Evolutionary conservation across 2,329 filamentous ascomycete species (phyloP).

Genomic region (Epichloe elymi): DNA sequence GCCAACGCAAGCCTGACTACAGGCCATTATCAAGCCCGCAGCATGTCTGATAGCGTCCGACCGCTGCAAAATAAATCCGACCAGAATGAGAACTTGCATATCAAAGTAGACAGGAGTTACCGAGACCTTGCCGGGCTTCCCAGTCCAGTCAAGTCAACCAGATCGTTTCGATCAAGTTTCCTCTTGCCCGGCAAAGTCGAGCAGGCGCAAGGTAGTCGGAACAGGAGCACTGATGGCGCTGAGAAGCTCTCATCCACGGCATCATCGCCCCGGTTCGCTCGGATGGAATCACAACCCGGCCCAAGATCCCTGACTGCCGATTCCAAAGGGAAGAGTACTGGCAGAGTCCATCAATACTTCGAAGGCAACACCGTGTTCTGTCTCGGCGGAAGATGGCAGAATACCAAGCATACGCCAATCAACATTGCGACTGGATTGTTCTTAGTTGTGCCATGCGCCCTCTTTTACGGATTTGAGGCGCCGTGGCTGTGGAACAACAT

Average conservation of each 20-base stretch:
- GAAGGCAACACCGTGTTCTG: constrained; percentile 88
- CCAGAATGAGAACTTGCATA: constrained; percentile 29
- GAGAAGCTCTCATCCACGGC: constrained; percentile 75
- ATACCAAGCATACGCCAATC: constrained; percentile 74
- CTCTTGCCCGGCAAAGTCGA: constrained; percentile 47
- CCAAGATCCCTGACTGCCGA: constrained; percentile 10
- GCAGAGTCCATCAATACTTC: constrained; percentile 80
- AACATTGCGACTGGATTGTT: constrained; percentile 77
- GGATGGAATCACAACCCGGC: constrained; percentile 24
- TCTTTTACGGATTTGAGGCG: constrained; percentile 80
- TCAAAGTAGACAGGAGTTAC: constrained; percentile 48
- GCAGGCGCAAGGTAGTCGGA: constrained; percentile 30
- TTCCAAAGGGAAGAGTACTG: constrained; percentile 25
- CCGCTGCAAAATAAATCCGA: constrained; percentile 47
- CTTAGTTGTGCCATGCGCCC: constrained; percentile 60
- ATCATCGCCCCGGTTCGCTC: constrained; percentile 55
- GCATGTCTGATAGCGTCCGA: constrained; percentile 64
- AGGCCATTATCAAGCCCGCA: constrained; percentile 42
- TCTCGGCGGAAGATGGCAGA: constrained; percentile 73
- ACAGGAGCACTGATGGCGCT: constrained; percentile 51
- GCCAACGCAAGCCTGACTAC: constrained; percentile 61
- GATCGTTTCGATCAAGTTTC: constrained; percentile 67
- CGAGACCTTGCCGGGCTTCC: constrained; percentile 37
- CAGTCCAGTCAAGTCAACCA: constrained; percentile 55
- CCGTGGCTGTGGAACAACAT: constrained; percentile 77